phyloP scores from a whole-genome alignment of 768 basidiomycete species.

The Tricholoma matsutake region DNA sequence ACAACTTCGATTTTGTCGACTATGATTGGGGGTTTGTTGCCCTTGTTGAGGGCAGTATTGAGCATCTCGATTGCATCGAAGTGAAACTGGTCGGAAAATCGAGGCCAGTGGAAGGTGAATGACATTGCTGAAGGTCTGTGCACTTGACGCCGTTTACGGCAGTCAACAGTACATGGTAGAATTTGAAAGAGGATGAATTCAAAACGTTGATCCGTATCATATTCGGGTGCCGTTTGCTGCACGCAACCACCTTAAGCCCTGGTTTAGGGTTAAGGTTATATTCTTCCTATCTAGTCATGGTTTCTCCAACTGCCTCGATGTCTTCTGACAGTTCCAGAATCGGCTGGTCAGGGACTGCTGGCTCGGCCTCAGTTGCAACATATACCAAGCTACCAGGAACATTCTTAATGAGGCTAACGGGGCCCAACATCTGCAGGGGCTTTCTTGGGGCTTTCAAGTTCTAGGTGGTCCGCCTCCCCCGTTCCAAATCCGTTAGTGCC shows the following conservation, averaged over 20 bases:
- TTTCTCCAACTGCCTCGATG: too few species aligned
- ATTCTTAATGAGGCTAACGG: not conserved
- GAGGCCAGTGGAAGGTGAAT: conserved; percentile 94
- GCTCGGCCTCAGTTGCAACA: not conserved
- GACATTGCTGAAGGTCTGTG: conserved; percentile 48
- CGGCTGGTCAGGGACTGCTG: too few species aligned
- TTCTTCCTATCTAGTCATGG: too few species aligned
- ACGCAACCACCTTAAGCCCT: conserved; percentile 6
- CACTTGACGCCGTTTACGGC: not conserved
- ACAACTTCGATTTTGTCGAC: conserved; percentile 97
- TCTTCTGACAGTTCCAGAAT: too few species aligned
- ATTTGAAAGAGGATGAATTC: not conserved
- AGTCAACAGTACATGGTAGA: not conserved
- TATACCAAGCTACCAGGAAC: not conserved
- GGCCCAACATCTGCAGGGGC: not conserved
- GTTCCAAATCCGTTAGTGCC: not conserved
- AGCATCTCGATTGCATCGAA: conserved; percentile 96
- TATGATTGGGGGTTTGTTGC: conserved; percentile 95
- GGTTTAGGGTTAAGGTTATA: conserved; percentile 20
- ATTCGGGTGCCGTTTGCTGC: too few species aligned
- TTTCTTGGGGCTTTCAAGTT: not conserved
- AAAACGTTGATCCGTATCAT: too few species aligned
- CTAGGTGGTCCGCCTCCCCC: too few species aligned
- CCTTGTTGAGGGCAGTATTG: conserved; percentile 95
- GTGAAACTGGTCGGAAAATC: conserved; percentile 96